Evolutionary conservation across 805 yeast genomes (phyloP).

Genomic region (Saccharomycopsis babjevae): DNA sequence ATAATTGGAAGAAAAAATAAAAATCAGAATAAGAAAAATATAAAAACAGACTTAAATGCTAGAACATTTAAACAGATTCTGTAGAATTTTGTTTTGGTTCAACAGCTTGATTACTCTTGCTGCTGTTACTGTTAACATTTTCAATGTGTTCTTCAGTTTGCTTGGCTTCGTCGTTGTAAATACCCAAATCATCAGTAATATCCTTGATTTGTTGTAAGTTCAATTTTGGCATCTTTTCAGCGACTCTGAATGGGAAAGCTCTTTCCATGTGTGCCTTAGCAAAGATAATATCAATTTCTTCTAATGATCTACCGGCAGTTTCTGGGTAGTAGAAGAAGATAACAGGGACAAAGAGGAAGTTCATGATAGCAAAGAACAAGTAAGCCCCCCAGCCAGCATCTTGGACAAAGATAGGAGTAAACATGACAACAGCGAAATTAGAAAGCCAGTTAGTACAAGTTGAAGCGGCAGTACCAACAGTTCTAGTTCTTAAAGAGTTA

Average conservation of each 20-base stretch:
- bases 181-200: constrained; percentile 11
- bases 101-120: background rate
- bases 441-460: constrained; percentile 59
- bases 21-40: background rate
- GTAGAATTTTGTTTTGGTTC: background rate
- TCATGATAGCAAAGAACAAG: constrained; percentile 56
- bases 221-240: constrained; percentile 50
- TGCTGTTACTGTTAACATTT: constrained; percentile 10
- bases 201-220: constrained; percentile 7
- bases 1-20: background rate
- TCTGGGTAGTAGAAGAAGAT: constrained; percentile 66
- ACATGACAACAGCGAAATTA: constrained; percentile 59
- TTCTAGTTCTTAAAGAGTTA: constrained; percentile 48
- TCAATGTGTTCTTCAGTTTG: constrained; percentile 22
- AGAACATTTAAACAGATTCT: background rate
- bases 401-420: constrained; percentile 48
- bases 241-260: constrained; percentile 52
- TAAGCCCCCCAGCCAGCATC: constrained; percentile 53
- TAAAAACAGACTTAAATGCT: too few relatives aligned
- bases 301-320: constrained; percentile 66
- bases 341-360: constrained; percentile 50
- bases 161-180: constrained; percentile 31
- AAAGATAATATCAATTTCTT: constrained; percentile 58
- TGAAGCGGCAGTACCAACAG: constrained; percentile 50
- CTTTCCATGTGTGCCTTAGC: constrained; percentile 50